Base-by-base conservation (phyloP, 495 filamentous ascomycete species). In the Thermochaetoides thermophila region DNA sequence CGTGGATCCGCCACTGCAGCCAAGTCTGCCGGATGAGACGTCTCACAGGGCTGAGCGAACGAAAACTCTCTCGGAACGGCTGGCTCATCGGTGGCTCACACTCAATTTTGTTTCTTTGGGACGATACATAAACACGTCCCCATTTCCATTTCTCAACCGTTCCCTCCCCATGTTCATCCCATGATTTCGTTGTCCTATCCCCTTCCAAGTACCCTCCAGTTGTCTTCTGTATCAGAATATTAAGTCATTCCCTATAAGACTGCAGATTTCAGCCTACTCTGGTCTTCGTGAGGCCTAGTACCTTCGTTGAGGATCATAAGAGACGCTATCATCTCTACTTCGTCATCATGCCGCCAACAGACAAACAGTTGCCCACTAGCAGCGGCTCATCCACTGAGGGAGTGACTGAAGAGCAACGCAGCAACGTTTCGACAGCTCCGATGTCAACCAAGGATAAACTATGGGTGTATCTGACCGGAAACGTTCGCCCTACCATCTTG, bases 391-490 rank as follows among this genome's bases (percentile, higher is more conserved):
- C 35, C 7, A 17, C 10, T 11, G 17, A 5, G 10, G 24, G 14
- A 3, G 18, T 2, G 4, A 5, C 5, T 14, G 24, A 27, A 5
- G 3, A 7, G 14, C 24, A 24, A n/a, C 12, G 18, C 0, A 18
- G 27, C 17, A 15, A 22, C 9, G 9, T 2, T 7, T 7, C 30
- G 11, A 17, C n/a, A 33, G 10, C 27, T 10, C 21, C 19, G 21
- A 3, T 10, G 16, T 11, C 35, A 18, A 14, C 18, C 24, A 18
- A 33, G 30, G 5, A 8, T 18, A 53, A 40, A 30, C 30, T 42
- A 34, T 57, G 60, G 54, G 17, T 31, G 12, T 46, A 65, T 27
- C 48, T 65, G 39, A 45, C 51, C 17, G 51, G 53, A 21, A 32
- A 46, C n/a, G 42, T 66, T 25, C 39, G 51, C 11, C 39, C 57